Base-by-base conservation (phyloP, 805 yeast genomes). In the Helenozyma rhizophorensis region DNA sequence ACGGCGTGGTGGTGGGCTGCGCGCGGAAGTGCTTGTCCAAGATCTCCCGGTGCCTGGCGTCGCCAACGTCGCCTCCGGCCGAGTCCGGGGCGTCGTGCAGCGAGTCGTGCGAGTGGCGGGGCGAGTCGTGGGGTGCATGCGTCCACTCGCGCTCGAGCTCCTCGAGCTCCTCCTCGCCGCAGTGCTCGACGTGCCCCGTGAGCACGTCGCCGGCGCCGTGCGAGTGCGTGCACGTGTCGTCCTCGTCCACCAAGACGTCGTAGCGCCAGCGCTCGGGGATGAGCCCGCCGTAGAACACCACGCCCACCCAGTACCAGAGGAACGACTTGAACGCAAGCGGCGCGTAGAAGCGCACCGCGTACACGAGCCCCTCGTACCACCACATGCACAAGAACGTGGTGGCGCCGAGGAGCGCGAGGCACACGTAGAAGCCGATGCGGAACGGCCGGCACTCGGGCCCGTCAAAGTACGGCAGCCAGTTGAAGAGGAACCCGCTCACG, bases 391-490 rank as follows among this genome's bases (percentile, higher is more conserved):
- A 39, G 32, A 81, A 78, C 2, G 96, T 76, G 2, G 81, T 55
- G 10, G 72, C 68, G 2, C 97, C 97, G 33, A 86, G 65, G 2
- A 73, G 70, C 0, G 96, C 87, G 37, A 90, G 69, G 3, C 88
- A 72, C 15, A 86, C 68, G 56, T 86, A 90, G 46, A 90, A 90
- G 9, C 75, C 68, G 36, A 93, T 85, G 45, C 97, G 69, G 36
- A 86, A 60, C 4, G 82, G 78, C 41, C 95, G 70, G 40, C 86
- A 77, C 51, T 86, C 94, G 4, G 96, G 95, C 35, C 76, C 72
- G 57, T 93, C 97, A 57, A 93, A 90, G 45, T 67, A 72, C 4
- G 95, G 90, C n/a, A 88, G 78, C 96, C 97, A 90, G 36, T 93
- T 86, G 64, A 90, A 77, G 12, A 70, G 54, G 18, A 86, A 74